phyloP scores from a whole-genome alignment of 495 filamentous ascomycete species.

The Aspergillus ellipticus region DNA sequence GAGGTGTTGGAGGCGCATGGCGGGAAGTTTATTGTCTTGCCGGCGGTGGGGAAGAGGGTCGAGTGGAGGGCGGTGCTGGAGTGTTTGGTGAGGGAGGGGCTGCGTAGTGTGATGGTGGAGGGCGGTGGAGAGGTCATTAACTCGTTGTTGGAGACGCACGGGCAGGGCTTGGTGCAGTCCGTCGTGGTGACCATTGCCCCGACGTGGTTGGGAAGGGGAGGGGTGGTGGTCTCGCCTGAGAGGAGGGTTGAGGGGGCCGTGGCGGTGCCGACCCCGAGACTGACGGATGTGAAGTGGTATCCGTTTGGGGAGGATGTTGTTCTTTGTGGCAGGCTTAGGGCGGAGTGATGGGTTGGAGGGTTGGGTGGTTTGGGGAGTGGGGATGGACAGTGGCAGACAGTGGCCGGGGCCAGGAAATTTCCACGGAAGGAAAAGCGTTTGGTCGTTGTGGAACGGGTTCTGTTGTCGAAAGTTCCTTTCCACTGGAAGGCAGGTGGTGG shows the following conservation, averaged over 20 bases:
- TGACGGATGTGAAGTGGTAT: conserved; percentile 67
- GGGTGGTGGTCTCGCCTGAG: conserved; percentile 66
- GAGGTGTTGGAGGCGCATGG: conserved; percentile 41
- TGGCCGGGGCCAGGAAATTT: too few relatives aligned
- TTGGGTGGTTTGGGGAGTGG: too few relatives aligned
- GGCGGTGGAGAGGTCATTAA: conserved; percentile 80
- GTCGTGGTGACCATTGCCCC: conserved; percentile 86
- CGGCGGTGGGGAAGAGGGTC: conserved; percentile 22
- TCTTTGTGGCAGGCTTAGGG: conserved; percentile 57
- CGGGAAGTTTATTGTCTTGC: conserved; percentile 40
- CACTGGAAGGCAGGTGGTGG: too few relatives aligned
- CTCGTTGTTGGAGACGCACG: conserved; percentile 58
- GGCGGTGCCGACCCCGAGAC: conserved; percentile 50
- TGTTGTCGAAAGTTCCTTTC: too few relatives aligned
- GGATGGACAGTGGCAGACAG: too few relatives aligned
- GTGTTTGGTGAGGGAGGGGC: conserved; percentile 49
- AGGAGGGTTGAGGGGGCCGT: conserved; percentile 39
- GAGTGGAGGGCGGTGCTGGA: conserved; percentile 62
- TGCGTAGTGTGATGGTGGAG: conserved; percentile 82
- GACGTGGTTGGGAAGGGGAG: conserved; percentile 75
- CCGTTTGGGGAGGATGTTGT: conserved; percentile 76
- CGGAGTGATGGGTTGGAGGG: too few relatives aligned
- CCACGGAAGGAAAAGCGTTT: too few relatives aligned
- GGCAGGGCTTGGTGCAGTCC: conserved; percentile 55
- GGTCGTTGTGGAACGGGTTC: too few relatives aligned